Evolutionary conservation across 2,329 filamentous ascomycete species (phyloP).

Genomic region (Fusarium odoratissimum): DNA sequence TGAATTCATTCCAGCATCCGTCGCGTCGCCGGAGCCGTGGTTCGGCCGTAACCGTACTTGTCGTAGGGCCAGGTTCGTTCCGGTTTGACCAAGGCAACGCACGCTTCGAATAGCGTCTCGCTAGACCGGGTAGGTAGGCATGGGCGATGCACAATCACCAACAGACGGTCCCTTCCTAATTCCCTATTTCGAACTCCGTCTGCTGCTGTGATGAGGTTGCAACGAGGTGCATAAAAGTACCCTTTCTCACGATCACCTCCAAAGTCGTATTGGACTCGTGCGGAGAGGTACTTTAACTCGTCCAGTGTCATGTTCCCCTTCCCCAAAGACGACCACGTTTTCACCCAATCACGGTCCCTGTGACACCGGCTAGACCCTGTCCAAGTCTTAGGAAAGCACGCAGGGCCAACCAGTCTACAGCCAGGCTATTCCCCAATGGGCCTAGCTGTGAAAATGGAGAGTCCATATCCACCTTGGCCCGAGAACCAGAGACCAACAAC

Average conservation of each 20-base stretch:
- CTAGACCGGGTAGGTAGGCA: neutral
- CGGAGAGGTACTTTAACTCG: conserved; percentile 23
- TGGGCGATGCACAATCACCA: conserved; percentile 3
- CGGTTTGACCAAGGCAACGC: conserved; percentile 1
- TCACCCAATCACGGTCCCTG: conserved; percentile 8
- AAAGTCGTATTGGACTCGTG: conserved; percentile 9
- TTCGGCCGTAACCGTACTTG: conserved; percentile 19
- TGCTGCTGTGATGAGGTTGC: conserved; percentile 17
- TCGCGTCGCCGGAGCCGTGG: conserved; percentile 14
- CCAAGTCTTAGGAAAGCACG: conserved; percentile 1
- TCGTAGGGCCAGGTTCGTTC: conserved; percentile 1
- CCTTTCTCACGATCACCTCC: neutral
- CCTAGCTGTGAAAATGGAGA: neutral
- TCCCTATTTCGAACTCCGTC: neutral
- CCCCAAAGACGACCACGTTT: conserved; percentile 6
- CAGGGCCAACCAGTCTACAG: conserved; percentile 4
- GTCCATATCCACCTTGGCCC: conserved; percentile 29
- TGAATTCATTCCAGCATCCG: conserved; percentile 21
- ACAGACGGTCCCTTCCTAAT: neutral
- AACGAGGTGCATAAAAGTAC: conserved; percentile 25
- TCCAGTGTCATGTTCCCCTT: conserved; percentile 33
- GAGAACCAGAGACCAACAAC: conserved; percentile 31
- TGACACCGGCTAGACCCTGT: conserved; percentile 20
- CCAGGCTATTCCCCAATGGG: neutral
- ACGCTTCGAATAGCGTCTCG: neutral